phyloP scores from a whole-genome alignment of 1,284 basidiomycete genomes.

The Heterobasidion occidentale region DNA sequence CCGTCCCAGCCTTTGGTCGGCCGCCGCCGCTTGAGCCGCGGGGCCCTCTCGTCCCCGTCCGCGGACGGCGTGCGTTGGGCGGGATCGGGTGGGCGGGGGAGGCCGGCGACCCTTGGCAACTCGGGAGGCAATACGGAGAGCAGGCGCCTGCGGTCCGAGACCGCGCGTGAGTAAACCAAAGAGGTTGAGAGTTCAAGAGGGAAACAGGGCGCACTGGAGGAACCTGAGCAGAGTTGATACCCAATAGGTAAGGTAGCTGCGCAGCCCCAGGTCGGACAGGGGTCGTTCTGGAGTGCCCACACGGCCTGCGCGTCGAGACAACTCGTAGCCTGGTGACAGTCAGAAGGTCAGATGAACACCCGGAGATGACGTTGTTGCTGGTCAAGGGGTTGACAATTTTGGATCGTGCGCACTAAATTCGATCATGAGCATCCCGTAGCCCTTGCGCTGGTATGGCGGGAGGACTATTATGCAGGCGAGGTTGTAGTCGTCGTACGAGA shows the following conservation, averaged over 20 bases:
- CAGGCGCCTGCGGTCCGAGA: conserved; percentile 37
- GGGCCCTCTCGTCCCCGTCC: conserved; percentile 27
- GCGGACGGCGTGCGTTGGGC: conserved; percentile 26
- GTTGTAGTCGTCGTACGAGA: conserved; percentile 96
- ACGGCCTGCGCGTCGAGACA: conserved; percentile 72
- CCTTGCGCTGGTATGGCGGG: conserved; percentile 86
- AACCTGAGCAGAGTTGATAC: conserved; percentile 78
- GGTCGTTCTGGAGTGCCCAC: conserved; percentile 94
- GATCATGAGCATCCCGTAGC: conserved; percentile 94
- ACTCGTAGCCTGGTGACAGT: conserved; percentile 68
- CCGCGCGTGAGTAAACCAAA: not conserved
- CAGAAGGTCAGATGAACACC: not conserved
- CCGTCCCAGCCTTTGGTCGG: conserved; percentile 61
- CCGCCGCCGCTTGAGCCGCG: conserved; percentile 25
- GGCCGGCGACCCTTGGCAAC: conserved; percentile 31
- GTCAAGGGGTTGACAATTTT: not conserved
- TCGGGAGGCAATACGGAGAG: conserved; percentile 53
- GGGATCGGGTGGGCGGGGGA: conserved; percentile 17
- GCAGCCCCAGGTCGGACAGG: conserved; percentile 85
- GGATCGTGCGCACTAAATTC: conserved; percentile 79
- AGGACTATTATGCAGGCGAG: conserved; percentile 95
- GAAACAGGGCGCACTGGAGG: conserved; percentile 44
- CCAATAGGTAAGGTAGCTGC: conserved; percentile 93
- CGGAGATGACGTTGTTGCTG: not conserved
- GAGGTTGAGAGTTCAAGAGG: not conserved